Conservation (phyloP, 495 filamentous ascomycete genomes). For the Glonium stellatum region DNA sequence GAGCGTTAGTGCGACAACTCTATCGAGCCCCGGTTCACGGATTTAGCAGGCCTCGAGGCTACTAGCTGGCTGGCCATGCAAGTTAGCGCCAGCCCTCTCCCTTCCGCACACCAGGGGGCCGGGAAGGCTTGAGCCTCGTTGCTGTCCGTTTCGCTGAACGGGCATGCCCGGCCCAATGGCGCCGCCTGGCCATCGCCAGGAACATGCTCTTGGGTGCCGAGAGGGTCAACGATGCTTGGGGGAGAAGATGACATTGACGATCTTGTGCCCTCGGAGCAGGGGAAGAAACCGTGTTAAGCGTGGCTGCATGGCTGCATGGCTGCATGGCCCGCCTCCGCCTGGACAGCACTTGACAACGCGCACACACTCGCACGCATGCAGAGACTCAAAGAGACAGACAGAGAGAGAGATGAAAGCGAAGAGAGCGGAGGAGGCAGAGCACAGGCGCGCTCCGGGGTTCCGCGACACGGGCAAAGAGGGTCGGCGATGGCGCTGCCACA, state of each 20-base stretch:
- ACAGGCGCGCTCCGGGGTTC: background rate
- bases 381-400: too few species aligned
- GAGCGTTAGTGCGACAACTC: constrained; percentile 9
- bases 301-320: too few species aligned
- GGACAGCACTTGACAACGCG: too few species aligned
- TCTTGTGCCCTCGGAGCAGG: background rate
- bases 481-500: background rate
- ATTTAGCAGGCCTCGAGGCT: constrained; percentile 14
- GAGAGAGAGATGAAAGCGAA: too few species aligned
- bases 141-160: constrained; percentile 2
- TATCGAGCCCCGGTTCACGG: constrained; percentile 25
- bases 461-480: background rate
- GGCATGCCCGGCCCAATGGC: constrained; percentile 25
- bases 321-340: too few species aligned
- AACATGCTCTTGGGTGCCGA: constrained; percentile 1
- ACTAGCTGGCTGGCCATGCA: constrained; percentile 15
- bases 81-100: constrained; percentile 10
- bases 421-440: too few species aligned
- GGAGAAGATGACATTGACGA: background rate
- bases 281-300: too few species aligned
- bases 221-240: background rate
- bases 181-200: background rate
- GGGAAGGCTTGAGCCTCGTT: constrained; percentile 26
- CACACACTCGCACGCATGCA: too few species aligned
- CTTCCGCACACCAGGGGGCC: constrained; percentile 12